Percentiles rank a stretch among this genome's conserved stretches.
Evolutionary conservation across 257 asterid species (phyloP).

Genomic region (Apocynum venetum): DNA sequence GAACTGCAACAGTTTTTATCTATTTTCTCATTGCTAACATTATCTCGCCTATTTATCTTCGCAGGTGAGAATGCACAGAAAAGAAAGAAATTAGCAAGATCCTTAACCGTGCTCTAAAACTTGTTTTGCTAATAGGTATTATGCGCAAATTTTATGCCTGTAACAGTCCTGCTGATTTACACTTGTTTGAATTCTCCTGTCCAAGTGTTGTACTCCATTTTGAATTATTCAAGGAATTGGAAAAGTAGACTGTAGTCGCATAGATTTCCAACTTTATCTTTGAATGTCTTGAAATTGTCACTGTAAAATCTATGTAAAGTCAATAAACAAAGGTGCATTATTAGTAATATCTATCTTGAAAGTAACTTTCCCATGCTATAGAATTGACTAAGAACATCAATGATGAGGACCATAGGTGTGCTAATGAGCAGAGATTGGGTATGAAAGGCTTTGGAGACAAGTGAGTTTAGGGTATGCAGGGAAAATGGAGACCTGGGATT

Average conservation of each 20-base stretch:
- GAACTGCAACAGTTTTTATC: neutral
- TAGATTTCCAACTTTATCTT: neutral
- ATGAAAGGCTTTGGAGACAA: neutral
- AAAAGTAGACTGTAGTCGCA: neutral
- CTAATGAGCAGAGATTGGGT: neutral
- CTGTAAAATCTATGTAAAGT: neutral
- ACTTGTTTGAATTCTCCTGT: neutral
- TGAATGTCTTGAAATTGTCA: neutral
- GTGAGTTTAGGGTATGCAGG: neutral
- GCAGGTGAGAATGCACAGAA: slow-evolving; percentile 58
- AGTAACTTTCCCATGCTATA: neutral
- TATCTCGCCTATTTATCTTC: neutral
- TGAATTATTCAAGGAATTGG: neutral
- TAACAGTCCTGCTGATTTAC: slow-evolving; percentile 7
- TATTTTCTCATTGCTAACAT: neutral
- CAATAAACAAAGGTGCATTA: neutral
- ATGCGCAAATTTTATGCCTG: neutral
- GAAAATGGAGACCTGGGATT: neutral
- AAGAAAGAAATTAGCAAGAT: slow-evolving; percentile 53
- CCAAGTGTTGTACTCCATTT: neutral
- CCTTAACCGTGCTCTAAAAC: slow-evolving; percentile 82
- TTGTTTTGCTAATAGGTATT: slow-evolving; percentile 84
- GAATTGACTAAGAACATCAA: neutral
- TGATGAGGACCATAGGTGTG: neutral
- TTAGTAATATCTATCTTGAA: neutral